Evolutionary conservation across 106 monocot species (phyloP).

Genomic region (Apostasia ramifera): DNA sequence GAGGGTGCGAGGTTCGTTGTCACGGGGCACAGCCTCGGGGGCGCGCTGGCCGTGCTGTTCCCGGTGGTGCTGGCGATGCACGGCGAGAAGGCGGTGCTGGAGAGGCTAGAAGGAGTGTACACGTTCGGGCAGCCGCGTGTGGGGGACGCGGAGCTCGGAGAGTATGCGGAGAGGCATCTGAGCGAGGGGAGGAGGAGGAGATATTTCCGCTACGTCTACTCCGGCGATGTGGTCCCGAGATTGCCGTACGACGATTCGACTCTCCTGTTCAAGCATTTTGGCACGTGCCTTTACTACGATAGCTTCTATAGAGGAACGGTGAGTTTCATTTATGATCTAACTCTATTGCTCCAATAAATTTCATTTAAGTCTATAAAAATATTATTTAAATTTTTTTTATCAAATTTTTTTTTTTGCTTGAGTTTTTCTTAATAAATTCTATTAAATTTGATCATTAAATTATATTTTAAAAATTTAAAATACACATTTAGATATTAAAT

Average conservation of each 20-base stretch:
- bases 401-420: too few species aligned
- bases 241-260: conserved; percentile 64
- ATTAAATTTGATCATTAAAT: too few species aligned
- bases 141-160: conserved; percentile 45
- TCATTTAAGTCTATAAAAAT: too few species aligned
- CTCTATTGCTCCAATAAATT: background rate
- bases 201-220: conserved; percentile 66
- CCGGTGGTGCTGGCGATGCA: conserved; percentile 47
- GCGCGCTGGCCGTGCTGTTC: conserved; percentile 74
- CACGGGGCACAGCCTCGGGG: conserved; percentile 88
- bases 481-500: too few species aligned
- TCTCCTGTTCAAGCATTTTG: conserved; percentile 75
- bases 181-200: conserved; percentile 3
- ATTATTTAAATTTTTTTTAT: too few species aligned
- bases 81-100: conserved; percentile 34
- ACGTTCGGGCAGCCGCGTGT: conserved; percentile 91
- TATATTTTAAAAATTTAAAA: background rate
- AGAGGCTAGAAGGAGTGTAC: conserved; percentile 54
- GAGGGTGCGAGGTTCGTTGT: conserved; percentile 41
- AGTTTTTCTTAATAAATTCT: too few species aligned
- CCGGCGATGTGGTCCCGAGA: conserved; percentile 77
- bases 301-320: conserved; percentile 69
- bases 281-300: conserved; percentile 62
- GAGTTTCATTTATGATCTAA: background rate
- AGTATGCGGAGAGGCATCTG: conserved; percentile 20